Conservation (phyloP, 768 basidiomycete species). For the Phanerodontia chrysosporium region DNA sequence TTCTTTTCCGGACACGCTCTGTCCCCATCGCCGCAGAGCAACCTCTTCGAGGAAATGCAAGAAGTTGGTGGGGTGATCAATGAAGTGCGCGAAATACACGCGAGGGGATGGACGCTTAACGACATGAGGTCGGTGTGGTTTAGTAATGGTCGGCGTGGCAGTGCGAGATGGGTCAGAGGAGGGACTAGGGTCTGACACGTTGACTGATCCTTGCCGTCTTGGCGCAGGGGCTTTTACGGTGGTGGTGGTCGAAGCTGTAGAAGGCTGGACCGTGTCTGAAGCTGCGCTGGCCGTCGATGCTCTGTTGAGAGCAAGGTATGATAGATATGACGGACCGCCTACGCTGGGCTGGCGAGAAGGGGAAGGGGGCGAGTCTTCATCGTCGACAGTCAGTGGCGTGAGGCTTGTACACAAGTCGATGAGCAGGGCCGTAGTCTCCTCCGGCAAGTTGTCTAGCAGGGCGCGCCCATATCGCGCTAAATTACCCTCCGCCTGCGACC, state of each 20-base stretch:
- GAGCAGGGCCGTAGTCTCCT: slow-evolving; percentile 85
- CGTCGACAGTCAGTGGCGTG: slow-evolving; percentile 39
- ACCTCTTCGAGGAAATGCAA: slow-evolving; percentile 87
- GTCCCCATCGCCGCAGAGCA: slow-evolving; percentile 74
- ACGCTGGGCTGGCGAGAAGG: slow-evolving; percentile 26
- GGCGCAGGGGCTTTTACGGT: slow-evolving; percentile 1
- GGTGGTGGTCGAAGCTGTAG: slow-evolving; percentile 15
- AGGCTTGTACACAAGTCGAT: slow-evolving; percentile 86
- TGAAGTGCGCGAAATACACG: slow-evolving; percentile 90
- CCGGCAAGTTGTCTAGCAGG: slow-evolving; percentile 75
- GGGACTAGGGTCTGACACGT: slow-evolving; percentile 23
- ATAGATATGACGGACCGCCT: slow-evolving; percentile 62
- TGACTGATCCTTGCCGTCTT: background rate
- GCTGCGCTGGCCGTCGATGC: slow-evolving; percentile 19
- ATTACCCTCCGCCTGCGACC: slow-evolving; percentile 75
- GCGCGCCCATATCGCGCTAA: slow-evolving; percentile 85
- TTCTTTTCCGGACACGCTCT: slow-evolving; percentile 46
- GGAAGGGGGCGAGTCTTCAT: slow-evolving; percentile 30
- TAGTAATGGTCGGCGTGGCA: slow-evolving; percentile 10
- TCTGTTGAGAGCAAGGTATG: slow-evolving; percentile 74
- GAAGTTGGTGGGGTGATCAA: slow-evolving; percentile 83
- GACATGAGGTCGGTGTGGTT: slow-evolving; percentile 23
- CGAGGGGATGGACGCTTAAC: slow-evolving; percentile 71
- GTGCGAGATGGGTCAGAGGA: slow-evolving; percentile 22
- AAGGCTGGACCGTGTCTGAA: slow-evolving; percentile 12